These are phyloP conservation scores for Petunia hybrid DNA, from an alignment of 305 asterid genomes.

Conservation along the genomic window DNA sequence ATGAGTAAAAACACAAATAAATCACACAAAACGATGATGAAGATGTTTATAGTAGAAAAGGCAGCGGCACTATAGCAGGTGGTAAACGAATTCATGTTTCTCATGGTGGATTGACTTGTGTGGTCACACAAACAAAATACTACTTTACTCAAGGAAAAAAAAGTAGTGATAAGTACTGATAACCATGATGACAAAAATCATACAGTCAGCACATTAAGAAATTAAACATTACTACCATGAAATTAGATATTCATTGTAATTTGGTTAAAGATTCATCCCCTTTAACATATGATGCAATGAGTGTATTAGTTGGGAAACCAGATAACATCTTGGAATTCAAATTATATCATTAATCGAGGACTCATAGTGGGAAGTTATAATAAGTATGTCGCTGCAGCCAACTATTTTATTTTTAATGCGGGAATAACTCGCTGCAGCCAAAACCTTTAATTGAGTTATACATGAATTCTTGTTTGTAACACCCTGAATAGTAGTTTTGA, in stretches of 20 bases:
- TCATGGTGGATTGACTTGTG: background rate
- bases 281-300: background rate
- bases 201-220: background rate
- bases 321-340: background rate
- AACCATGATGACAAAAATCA: background rate
- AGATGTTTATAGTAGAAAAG: background rate
- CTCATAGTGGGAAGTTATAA: background rate
- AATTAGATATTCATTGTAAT: background rate
- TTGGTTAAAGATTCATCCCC: background rate
- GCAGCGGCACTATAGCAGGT: background rate
- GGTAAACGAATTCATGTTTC: background rate
- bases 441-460: background rate
- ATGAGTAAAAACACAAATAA: background rate
- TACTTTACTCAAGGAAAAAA: background rate
- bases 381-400: background rate
- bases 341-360: background rate
- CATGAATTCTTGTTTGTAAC: background rate
- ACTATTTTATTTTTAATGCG: too few species aligned
- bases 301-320: conserved; percentile 12
- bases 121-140: conserved; percentile 22
- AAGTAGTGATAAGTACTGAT: background rate
- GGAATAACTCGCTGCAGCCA: background rate
- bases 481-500: background rate
- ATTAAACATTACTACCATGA: background rate
- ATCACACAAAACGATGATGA: background rate